A percentile compares a stretch with the other conserved stretches of the same genome.
phyloP scores from a whole-genome alignment of 2,329 filamentous ascomycete genomes.

The Akanthomyces muscarius region DNA sequence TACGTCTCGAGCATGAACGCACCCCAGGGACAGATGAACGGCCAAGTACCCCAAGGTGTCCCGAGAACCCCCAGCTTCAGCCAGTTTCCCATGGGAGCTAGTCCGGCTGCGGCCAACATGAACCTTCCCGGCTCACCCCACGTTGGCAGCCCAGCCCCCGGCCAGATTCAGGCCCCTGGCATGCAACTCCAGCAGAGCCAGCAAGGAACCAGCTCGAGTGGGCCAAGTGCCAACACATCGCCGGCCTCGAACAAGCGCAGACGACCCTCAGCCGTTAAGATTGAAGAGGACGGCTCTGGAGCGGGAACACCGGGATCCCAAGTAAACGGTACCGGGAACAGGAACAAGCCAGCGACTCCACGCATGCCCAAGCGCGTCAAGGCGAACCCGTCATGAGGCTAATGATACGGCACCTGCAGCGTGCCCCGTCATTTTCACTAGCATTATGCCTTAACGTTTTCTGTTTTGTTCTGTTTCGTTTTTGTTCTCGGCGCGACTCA shows the following conservation, averaged over 20 bases:
- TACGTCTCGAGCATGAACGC: constrained; percentile 50
- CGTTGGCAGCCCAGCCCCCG: constrained; percentile 54
- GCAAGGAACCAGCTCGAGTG: constrained; percentile 63
- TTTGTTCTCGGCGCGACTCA: constrained; percentile 1
- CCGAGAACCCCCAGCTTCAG: constrained; percentile 53
- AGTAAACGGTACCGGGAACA: constrained; percentile 48
- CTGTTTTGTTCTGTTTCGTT: background rate
- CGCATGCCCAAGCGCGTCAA: constrained; percentile 54
- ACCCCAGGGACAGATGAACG: constrained; percentile 40
- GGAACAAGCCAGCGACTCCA: constrained; percentile 53
- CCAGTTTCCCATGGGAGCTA: constrained; percentile 57
- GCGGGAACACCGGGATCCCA: constrained; percentile 47
- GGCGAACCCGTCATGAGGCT: constrained; percentile 36
- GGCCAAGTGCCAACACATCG: constrained; percentile 64
- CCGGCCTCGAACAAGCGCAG: constrained; percentile 58
- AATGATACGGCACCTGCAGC: constrained; percentile 10
- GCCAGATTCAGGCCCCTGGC: constrained; percentile 58
- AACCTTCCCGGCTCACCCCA: constrained; percentile 61
- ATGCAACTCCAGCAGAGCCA: constrained; percentile 67
- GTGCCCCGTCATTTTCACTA: background rate
- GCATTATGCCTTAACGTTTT: constrained; percentile 12
- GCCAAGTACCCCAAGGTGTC: constrained; percentile 45
- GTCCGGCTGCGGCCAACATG: constrained; percentile 57
- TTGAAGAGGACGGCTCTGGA: constrained; percentile 49
- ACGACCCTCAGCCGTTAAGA: constrained; percentile 54